phyloP scores from a whole-genome alignment of 495 filamentous ascomycete genomes.

The Lasiosphaeria ovina region DNA sequence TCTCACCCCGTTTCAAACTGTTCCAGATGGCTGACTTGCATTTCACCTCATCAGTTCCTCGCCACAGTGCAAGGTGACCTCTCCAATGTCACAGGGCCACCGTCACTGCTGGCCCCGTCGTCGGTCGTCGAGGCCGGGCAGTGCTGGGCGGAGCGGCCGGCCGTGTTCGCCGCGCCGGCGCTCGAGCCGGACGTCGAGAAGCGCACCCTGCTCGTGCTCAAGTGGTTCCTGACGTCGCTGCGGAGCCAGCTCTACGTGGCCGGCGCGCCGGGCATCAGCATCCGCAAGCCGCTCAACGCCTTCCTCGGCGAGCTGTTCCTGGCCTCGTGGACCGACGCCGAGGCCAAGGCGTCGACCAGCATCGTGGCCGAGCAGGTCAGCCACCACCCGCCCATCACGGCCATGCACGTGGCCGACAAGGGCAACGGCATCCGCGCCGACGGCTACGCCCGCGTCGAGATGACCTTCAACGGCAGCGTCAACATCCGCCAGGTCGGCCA shows the following conservation, averaged over 20 bases:
- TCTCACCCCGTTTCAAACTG: background rate
- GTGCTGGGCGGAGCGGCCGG: slow-evolving; percentile 84
- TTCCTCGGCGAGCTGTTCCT: slow-evolving; percentile 45
- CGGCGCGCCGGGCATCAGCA: slow-evolving; percentile 22
- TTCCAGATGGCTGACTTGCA: slow-evolving; percentile 7
- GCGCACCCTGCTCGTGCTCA: slow-evolving; percentile 72
- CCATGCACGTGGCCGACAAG: slow-evolving; percentile 73
- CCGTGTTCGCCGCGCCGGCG: slow-evolving; percentile 76
- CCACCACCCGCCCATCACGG: slow-evolving; percentile 86
- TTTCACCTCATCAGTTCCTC: slow-evolving; percentile 58
- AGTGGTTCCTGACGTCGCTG: slow-evolving; percentile 80
- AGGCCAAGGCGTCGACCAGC: slow-evolving; percentile 69
- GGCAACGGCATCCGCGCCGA: slow-evolving; percentile 72
- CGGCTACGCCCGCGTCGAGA: slow-evolving; percentile 87
- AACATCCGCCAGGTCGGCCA: slow-evolving; percentile 83
- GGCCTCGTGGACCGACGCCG: slow-evolving; percentile 71
- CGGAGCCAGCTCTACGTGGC: slow-evolving; percentile 66
- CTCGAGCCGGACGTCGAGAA: slow-evolving; percentile 66
- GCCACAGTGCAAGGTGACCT: slow-evolving; percentile 84
- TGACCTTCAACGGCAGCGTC: slow-evolving; percentile 74
- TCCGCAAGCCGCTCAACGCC: slow-evolving; percentile 42
- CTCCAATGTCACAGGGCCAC: slow-evolving; percentile 79
- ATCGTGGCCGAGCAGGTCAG: slow-evolving; percentile 55
- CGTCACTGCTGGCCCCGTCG: slow-evolving; percentile 76
- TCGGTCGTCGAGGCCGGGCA: slow-evolving; percentile 82